Conservation (phyloP, 2,329 filamentous ascomycete species). For the Trichophyton equinum region DNA sequence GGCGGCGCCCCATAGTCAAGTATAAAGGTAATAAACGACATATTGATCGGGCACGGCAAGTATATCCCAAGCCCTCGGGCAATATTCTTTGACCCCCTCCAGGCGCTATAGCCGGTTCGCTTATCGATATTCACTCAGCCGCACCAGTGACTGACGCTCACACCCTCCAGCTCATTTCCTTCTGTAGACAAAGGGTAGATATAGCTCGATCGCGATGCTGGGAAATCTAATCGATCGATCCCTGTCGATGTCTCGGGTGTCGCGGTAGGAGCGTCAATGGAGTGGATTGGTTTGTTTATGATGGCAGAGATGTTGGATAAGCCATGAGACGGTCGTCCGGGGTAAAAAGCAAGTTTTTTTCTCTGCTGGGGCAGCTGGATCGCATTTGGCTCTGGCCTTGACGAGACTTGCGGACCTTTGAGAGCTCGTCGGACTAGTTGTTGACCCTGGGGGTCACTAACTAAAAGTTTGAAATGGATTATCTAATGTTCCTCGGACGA, state of each 20-base stretch:
- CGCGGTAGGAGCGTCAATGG: not conserved
- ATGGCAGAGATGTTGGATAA: not conserved
- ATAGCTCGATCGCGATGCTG: not conserved
- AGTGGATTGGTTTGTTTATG: not conserved
- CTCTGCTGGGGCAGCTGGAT: not conserved
- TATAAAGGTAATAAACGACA: slow-evolving; percentile 27
- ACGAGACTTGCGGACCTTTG: not conserved
- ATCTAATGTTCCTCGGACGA: not conserved
- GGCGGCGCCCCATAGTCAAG: slow-evolving; percentile 38
- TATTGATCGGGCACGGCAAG: not conserved
- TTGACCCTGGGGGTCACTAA: not conserved
- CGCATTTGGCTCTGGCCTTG: not conserved
- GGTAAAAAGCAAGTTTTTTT: not conserved
- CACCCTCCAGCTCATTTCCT: not conserved
- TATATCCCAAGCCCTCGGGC: not conserved
- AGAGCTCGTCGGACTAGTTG: not conserved
- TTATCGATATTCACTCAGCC: not conserved
- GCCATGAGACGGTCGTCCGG: not conserved
- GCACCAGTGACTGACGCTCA: not conserved
- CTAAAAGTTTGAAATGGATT: not conserved
- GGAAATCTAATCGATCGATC: not conserved
- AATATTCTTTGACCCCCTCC: not conserved
- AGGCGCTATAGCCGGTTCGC: not conserved
- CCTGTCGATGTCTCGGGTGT: not conserved
- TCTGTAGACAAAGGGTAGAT: not conserved